Evolutionary conservation across 257 asterid species (phyloP).

Genomic region (Nicotiana paniculata): DNA sequence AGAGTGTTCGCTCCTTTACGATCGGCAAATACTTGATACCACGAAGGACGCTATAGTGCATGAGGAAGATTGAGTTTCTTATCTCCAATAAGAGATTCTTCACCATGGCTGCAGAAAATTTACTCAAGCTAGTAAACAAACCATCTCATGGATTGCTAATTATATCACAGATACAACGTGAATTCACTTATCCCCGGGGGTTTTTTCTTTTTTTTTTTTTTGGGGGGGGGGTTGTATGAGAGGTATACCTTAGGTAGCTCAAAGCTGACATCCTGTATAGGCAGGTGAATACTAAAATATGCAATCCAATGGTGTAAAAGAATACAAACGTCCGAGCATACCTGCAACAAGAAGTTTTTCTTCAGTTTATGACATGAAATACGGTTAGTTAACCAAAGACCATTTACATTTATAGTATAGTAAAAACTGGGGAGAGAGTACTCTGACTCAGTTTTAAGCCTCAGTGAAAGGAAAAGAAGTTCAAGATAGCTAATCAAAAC

Average conservation of each 20-base stretch:
- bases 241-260: conserved; percentile 74
- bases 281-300: conserved; percentile 89
- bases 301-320: conserved; percentile 95
- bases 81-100: conserved; percentile 51
- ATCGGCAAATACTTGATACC: background rate
- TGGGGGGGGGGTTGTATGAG: background rate
- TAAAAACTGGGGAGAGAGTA: background rate
- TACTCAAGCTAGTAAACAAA: conserved; percentile 11
- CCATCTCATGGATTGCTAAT: background rate
- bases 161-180: background rate
- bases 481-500: background rate
- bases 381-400: background rate
- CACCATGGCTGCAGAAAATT: conserved; percentile 59
- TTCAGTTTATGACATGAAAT: background rate
- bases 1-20: background rate
- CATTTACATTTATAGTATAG: background rate
- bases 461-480: background rate
- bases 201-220: too few species aligned
- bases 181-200: background rate
- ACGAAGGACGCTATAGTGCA: conserved; percentile 31
- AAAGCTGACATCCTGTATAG: conserved; percentile 94
- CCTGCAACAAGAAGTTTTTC: conserved; percentile 33
- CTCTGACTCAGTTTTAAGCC: background rate
- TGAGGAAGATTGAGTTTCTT: conserved; percentile 62
- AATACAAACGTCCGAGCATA: conserved; percentile 88